phyloP scores from a whole-genome alignment of 2,329 filamentous ascomycete genomes.

The Ophiostoma ips region DNA sequence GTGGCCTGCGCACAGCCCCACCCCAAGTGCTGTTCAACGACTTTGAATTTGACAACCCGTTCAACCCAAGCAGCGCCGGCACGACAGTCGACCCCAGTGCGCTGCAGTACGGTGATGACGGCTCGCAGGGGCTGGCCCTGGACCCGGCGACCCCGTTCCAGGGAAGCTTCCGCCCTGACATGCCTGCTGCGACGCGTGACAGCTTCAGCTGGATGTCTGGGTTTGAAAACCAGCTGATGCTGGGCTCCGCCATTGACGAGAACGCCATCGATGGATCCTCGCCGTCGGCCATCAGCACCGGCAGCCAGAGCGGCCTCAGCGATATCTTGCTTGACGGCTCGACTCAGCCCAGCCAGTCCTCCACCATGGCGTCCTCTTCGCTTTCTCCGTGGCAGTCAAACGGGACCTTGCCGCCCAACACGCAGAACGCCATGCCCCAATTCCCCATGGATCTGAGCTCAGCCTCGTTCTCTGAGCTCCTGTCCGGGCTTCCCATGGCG shows the following conservation, averaged over 20 bases:
- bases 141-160: slow-evolving; percentile 33
- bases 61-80: slow-evolving; percentile 55
- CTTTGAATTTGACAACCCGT: slow-evolving; percentile 54
- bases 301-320: slow-evolving; percentile 80
- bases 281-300: slow-evolving; percentile 88
- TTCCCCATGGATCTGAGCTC: slow-evolving; percentile 64
- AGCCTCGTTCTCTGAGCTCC: slow-evolving; percentile 30
- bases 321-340: slow-evolving; percentile 82
- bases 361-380: slow-evolving; percentile 33
- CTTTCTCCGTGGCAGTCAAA: slow-evolving; percentile 53
- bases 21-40: slow-evolving; percentile 51
- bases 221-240: slow-evolving; percentile 64
- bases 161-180: slow-evolving; percentile 18
- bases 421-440: slow-evolving; percentile 47
- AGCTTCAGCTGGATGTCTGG: slow-evolving; percentile 70
- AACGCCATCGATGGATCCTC: slow-evolving; percentile 84
- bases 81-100: slow-evolving; percentile 58
- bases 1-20: slow-evolving; percentile 67
- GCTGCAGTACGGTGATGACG: slow-evolving; percentile 70
- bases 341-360: slow-evolving; percentile 37
- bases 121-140: slow-evolving; percentile 51
- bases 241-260: slow-evolving; percentile 48
- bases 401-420: slow-evolving; percentile 45
- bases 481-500: slow-evolving; percentile 58
- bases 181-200: slow-evolving; percentile 40